Conservation (phyloP, 2,329 filamentous ascomycete genomes). For the Phaeomoniella chlamydospora region DNA sequence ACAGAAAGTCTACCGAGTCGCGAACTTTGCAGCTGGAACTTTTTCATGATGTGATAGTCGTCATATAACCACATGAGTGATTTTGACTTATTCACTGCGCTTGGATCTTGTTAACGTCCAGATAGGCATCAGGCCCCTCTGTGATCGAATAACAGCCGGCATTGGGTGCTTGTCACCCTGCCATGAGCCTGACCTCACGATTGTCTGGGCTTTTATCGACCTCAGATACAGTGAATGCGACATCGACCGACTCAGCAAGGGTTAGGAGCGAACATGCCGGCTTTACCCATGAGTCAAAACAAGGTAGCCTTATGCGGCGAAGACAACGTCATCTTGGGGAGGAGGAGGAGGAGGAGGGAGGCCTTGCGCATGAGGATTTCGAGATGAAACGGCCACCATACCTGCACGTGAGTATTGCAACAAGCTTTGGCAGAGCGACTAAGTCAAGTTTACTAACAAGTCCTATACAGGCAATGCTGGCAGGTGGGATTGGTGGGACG, state of each 20-base stretch:
- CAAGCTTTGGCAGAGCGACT: conserved; percentile 2
- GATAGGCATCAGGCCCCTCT: no score
- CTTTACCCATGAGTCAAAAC: no score
- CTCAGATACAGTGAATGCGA: conserved; percentile 8
- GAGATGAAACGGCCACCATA: conserved; percentile 39
- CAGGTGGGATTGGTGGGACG: conserved; percentile 81
- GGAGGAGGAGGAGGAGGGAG: background rate
- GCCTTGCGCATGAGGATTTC: conserved; percentile 5
- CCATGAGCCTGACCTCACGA: conserved; percentile 44
- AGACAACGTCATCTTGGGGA: background rate
- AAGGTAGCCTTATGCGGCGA: background rate
- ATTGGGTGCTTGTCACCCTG: conserved; percentile 13
- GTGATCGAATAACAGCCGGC: background rate
- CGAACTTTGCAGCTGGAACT: background rate
- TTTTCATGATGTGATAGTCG: no score
- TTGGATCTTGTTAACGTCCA: no score
- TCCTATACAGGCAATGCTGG: conserved; percentile 66
- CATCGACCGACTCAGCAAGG: background rate
- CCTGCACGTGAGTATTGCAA: conserved; percentile 39
- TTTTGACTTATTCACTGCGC: no score
- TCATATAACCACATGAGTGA: no score
- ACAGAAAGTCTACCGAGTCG: background rate
- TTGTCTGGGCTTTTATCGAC: conserved; percentile 37
- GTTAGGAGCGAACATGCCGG: conserved; percentile 1
- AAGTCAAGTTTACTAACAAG: conserved; percentile 7